Base-by-base conservation (phyloP, 2,329 filamentous ascomycete genomes). In the Ascocoryne sarcoides region DNA sequence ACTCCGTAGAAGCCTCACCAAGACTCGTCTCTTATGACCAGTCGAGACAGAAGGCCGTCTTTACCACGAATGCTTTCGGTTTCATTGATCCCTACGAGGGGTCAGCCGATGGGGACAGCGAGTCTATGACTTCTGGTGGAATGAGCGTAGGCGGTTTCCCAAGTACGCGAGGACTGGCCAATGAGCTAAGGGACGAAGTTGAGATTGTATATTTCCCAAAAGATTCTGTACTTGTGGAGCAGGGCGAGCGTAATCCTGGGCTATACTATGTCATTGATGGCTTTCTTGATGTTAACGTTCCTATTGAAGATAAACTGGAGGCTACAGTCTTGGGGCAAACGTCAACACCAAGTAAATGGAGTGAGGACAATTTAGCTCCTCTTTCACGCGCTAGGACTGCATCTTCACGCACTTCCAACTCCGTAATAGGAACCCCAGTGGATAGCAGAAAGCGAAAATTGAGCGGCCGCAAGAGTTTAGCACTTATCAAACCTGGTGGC, bases 121-220 rank as follows among this genome's bases (percentile, higher is more conserved):
- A 96, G 48, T 95, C 90, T 0, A 68, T 90, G 53, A 78, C 84
- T 18, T 90, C 84, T 2, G 74, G 79, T 3, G 77, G 79, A 1
- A 68, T 79, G 34, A 70, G 76, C 31, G 71, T 73, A 3, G 73
- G 76, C 0, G 55, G 53, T 2, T 67, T 72, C 4, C 76, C 79
- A 0, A 85, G 79, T 49, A 73, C 79, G 0, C 70, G 86, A 39
- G 64, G 70, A 3, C 65, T 90, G 4, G 75, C 78, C 3, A 79
- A 87, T 43, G 90, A 96, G 46, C 75, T 96, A 64, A 83, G 82
- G 48, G 82, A 94, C 47, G 92, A 98, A 39, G 77, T 96, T 2
- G 92, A 98, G 58, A 95, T 98, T 49, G 92, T 98, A 4, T 96
- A 85, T 65, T 98, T 98, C 50, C 90, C 89, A 0, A 86, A 96